A percentile compares a stretch with the other conserved stretches of the same genome.
Conservation (phyloP, 2,329 filamentous ascomycete genomes). For the Penicillium sp. region DNA sequence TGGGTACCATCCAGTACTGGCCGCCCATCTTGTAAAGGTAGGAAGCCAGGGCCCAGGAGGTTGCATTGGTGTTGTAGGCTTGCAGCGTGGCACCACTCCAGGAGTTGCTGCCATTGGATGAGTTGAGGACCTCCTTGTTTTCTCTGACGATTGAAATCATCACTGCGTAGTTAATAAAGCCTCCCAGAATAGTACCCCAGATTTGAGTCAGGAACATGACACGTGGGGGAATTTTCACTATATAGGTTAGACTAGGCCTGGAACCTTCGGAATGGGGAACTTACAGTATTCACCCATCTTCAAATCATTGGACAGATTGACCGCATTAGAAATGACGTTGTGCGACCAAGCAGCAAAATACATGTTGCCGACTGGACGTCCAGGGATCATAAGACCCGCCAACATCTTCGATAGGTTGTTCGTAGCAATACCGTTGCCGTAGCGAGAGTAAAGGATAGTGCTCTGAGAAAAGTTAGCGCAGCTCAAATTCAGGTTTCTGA, state of each 20-base stretch:
- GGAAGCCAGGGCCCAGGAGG: constrained; percentile 50
- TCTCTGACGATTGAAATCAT: constrained; percentile 56
- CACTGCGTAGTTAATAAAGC: constrained; percentile 56
- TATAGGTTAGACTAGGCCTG: not conserved
- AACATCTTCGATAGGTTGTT: constrained; percentile 60
- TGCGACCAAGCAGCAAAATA: constrained; percentile 62
- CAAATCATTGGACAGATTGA: constrained; percentile 54
- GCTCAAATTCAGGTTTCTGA: not conserved
- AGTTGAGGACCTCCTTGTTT: constrained; percentile 50
- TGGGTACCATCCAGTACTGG: constrained; percentile 45
- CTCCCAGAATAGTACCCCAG: constrained; percentile 57
- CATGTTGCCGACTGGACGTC: constrained; percentile 57
- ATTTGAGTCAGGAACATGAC: constrained; percentile 59
- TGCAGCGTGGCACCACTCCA: constrained; percentile 58
- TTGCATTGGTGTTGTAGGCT: constrained; percentile 37
- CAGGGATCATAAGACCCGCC: constrained; percentile 53
- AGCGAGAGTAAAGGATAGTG: constrained; percentile 26
- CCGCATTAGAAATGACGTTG: constrained; percentile 54
- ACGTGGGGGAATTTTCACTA: constrained; percentile 53
- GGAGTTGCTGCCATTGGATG: constrained; percentile 45
- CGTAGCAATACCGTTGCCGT: constrained; percentile 15
- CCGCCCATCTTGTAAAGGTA: constrained; percentile 53
- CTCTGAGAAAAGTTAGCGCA: constrained; percentile 39
- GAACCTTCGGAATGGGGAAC: constrained; percentile 19
- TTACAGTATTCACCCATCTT: constrained; percentile 61